Conservation (phyloP, 768 basidiomycete genomes). For the Suillus paluster region DNA sequence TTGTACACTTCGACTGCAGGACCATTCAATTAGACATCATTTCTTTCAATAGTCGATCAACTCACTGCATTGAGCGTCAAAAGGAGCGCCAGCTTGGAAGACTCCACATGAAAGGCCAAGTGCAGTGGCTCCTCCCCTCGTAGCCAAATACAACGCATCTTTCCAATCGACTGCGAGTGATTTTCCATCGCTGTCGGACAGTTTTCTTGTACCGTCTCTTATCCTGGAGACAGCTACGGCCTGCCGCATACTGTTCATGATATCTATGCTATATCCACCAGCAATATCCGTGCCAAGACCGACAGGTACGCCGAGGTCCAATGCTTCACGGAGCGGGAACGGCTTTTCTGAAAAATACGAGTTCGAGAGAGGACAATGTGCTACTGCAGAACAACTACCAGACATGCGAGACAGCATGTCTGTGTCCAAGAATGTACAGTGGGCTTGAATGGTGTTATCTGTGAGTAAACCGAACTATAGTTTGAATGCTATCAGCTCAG, state of each 20-base stretch:
- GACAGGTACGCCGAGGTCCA: constrained; percentile 63
- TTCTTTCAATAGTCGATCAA: constrained; percentile 7
- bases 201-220: constrained; percentile 56
- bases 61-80: constrained; percentile 80
- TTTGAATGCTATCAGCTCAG: background rate
- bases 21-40: constrained; percentile 4
- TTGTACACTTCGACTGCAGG: background rate
- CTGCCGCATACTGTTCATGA: constrained; percentile 81
- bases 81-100: constrained; percentile 64
- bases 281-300: constrained; percentile 88
- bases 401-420: constrained; percentile 56
- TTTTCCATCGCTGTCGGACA: constrained; percentile 9
- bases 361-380: constrained; percentile 91
- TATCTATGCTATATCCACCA: constrained; percentile 81
- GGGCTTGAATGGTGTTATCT: constrained; percentile 75
- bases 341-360: constrained; percentile 80
- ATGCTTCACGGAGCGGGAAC: constrained; percentile 72
- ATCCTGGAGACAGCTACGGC: constrained; percentile 74
- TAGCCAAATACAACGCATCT: constrained; percentile 81
- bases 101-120: constrained; percentile 62
- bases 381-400: constrained; percentile 60
- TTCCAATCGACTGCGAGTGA: constrained; percentile 74
- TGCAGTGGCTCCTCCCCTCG: constrained; percentile 75
- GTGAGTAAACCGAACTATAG: constrained; percentile 64
- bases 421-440: constrained; percentile 79